These are phyloP conservation scores for Colletotrichum gigasporum DNA, from an alignment of 2,329 filamentous ascomycete genomes.

Conservation along the genomic window DNA sequence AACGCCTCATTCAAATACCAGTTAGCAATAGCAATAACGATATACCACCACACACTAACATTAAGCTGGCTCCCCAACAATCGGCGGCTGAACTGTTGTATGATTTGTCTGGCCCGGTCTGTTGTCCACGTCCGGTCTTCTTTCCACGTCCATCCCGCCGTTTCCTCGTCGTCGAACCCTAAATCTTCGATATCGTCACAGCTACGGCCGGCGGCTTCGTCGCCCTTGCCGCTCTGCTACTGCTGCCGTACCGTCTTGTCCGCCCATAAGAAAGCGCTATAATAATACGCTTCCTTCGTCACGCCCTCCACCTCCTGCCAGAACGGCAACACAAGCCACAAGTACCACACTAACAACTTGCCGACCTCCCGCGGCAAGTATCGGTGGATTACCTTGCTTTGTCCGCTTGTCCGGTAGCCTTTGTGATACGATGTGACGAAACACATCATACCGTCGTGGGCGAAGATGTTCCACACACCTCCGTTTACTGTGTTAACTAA, in stretches of 20 bases:
- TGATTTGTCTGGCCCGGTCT: slow-evolving; percentile 11
- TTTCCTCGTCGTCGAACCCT: neutral
- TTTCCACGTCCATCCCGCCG: neutral
- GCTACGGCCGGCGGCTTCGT: neutral
- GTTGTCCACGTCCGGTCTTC: slow-evolving; percentile 9
- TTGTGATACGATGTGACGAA: neutral
- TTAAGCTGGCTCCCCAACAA: slow-evolving; percentile 7
- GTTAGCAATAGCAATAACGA: slow-evolving; percentile 15
- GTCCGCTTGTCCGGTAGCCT: neutral
- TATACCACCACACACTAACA: neutral
- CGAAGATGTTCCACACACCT: slow-evolving; percentile 25
- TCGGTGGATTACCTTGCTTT: slow-evolving; percentile 38
- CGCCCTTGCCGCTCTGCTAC: neutral
- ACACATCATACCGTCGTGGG: neutral
- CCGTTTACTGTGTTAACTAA: slow-evolving; percentile 27
- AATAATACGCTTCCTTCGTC: neutral
- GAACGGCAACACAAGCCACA: slow-evolving; percentile 29
- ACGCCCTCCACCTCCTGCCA: neutral
- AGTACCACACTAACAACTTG: slow-evolving; percentile 37
- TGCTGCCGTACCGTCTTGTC: neutral
- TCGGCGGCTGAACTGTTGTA: slow-evolving; percentile 2
- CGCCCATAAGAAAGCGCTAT: neutral
- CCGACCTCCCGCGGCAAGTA: slow-evolving; percentile 38
- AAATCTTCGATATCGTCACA: too few species aligned
- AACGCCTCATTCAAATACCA: slow-evolving; percentile 20